Percentiles rank a stretch among this genome's conserved stretches.
Evolutionary conservation across 2,329 filamentous ascomycete genomes (phyloP).

Genomic region (Grosmannia huntii): DNA sequence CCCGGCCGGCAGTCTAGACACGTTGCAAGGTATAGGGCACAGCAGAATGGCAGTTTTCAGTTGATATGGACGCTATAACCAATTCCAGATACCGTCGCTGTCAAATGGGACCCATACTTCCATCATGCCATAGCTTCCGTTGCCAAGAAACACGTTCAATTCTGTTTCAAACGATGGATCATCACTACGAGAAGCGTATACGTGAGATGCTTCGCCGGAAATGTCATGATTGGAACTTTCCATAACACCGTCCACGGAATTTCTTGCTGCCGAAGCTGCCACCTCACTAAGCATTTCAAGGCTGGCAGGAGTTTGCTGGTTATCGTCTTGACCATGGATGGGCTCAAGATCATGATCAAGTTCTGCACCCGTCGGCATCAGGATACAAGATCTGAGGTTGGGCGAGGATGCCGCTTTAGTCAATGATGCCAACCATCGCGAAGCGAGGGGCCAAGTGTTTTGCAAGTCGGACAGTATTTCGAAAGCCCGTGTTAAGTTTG

Average conservation of each 20-base stretch:
- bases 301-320: background rate
- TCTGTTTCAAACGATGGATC: conserved; percentile 3
- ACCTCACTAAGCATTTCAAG: conserved; percentile 1
- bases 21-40: background rate
- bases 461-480: conserved; percentile 3
- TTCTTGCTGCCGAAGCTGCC: background rate
- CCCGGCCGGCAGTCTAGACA: background rate
- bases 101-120: conserved; percentile 3
- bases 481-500: background rate
- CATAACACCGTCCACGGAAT: background rate
- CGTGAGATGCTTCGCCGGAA: background rate
- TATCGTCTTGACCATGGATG: background rate
- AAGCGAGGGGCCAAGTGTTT: conserved; percentile 5
- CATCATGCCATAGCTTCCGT: conserved; percentile 4
- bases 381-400: background rate
- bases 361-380: background rate
- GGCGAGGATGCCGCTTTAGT: conserved; percentile 1
- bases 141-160: conserved; percentile 2
- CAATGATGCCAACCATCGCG: conserved; percentile 1
- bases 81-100: background rate
- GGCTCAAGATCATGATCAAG: background rate
- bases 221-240: background rate
- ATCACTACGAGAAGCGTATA: background rate
- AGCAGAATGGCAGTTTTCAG: background rate
- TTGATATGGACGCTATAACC: background rate